phyloP scores from a whole-genome alignment of 805 yeast genomes.

The Torulaspora delbrueckii region DNA sequence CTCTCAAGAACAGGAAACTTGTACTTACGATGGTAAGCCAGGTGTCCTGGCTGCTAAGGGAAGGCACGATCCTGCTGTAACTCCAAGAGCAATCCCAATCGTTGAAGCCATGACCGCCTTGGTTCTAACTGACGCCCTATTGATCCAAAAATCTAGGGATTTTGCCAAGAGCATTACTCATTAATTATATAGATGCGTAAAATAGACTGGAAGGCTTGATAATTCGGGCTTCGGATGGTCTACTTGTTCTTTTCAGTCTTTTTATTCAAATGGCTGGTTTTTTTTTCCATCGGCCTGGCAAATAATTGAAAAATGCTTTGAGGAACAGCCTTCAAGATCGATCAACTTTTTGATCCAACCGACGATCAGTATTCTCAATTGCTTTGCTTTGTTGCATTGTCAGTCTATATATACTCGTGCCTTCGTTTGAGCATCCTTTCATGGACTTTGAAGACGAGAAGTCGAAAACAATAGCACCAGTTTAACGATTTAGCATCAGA shows the following conservation, averaged over 20 bases:
- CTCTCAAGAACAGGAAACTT: conserved; percentile 84
- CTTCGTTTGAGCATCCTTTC: neutral
- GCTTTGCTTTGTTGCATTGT: neutral
- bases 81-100: conserved; percentile 97
- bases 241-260: neutral
- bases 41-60: conserved; percentile 95
- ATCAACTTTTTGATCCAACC: neutral
- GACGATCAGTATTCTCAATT: neutral
- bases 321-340: conserved; percentile 3
- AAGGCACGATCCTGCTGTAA: conserved; percentile 97
- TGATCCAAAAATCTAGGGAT: conserved; percentile 84
- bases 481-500: neutral
- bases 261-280: conserved; percentile 14
- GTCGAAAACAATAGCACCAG: neutral
- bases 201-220: neutral
- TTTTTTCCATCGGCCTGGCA: neutral
- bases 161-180: conserved; percentile 39
- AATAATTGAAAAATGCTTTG: neutral
- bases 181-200: conserved; percentile 9
- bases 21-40: conserved; percentile 79
- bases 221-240: neutral
- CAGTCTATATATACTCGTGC: conserved; percentile 2
- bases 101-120: conserved; percentile 98
- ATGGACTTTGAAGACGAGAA: neutral
- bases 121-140: conserved; percentile 77